These are phyloP conservation scores for Diaporthe velutina DNA, from an alignment of 2,329 filamentous ascomycete species.

Conservation along the genomic window DNA sequence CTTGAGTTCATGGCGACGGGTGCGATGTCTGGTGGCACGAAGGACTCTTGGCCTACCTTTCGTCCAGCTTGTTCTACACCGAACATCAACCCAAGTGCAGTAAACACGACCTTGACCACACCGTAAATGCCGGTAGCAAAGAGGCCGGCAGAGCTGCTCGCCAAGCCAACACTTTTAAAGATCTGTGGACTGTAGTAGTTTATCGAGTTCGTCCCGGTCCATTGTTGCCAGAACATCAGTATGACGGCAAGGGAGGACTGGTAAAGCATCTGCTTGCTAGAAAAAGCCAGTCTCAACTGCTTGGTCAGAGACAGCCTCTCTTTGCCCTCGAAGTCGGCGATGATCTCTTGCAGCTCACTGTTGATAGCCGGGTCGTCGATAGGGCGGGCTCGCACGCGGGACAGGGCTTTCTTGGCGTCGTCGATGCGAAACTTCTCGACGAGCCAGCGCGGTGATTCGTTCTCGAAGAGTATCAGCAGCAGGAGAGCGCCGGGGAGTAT, in stretches of 20 bases:
- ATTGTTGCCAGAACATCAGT: conserved; percentile 41
- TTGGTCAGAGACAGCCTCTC: conserved; percentile 43
- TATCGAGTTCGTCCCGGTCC: conserved; percentile 72
- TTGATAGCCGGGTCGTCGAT: conserved; percentile 65
- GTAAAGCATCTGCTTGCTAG: conserved; percentile 56
- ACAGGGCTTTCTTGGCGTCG: conserved; percentile 54
- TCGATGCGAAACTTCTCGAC: conserved; percentile 53
- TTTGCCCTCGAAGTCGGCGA: conserved; percentile 67
- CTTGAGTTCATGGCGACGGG: neutral
- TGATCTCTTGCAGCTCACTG: conserved; percentile 69
- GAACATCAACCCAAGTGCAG: conserved; percentile 37
- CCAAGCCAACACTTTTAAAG: conserved; percentile 74
- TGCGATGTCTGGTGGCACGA: neutral
- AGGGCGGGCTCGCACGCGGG: conserved; percentile 63
- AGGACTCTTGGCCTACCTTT: conserved; percentile 21
- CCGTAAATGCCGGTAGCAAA: conserved; percentile 83
- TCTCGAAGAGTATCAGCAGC: conserved; percentile 50
- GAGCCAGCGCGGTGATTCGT: conserved; percentile 55
- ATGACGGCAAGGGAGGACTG: conserved; percentile 45
- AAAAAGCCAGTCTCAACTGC: conserved; percentile 58
- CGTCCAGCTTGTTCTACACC: conserved; percentile 39
- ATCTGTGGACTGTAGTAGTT: conserved; percentile 69
- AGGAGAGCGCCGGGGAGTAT: conserved; percentile 54
- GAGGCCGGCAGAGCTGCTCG: conserved; percentile 67
- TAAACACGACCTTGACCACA: conserved; percentile 73